Conservation (phyloP, 129 eudicot genomes). For the Tanacetum coccineum region DNA sequence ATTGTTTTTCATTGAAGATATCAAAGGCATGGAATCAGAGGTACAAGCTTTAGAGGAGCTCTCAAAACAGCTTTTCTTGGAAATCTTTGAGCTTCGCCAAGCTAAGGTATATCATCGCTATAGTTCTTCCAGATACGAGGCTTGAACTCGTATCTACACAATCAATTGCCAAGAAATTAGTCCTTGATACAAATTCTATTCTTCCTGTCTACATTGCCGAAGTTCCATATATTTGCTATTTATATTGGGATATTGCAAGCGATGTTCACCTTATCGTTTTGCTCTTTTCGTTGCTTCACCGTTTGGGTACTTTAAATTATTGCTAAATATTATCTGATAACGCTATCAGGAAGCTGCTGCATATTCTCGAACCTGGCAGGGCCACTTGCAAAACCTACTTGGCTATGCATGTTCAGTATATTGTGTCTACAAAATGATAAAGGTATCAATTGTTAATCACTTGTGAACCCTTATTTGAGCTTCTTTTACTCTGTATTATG, state of each 20-base stretch:
- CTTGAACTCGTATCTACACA: background rate
- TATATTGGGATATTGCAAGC: slow-evolving; percentile 9
- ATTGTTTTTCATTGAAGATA: slow-evolving; percentile 52
- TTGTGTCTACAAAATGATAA: slow-evolving; percentile 97
- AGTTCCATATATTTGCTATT: background rate
- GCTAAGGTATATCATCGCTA: slow-evolving; percentile 58
- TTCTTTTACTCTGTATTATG: too few relatives aligned
- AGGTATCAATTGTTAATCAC: slow-evolving; percentile 38
- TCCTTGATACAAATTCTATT: too few relatives aligned
- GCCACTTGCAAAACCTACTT: slow-evolving; percentile 91
- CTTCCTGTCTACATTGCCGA: background rate
- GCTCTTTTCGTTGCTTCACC: background rate
- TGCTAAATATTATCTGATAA: slow-evolving; percentile 16
- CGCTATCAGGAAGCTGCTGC: slow-evolving; percentile 92
- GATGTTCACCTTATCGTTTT: background rate
- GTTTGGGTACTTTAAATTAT: background rate
- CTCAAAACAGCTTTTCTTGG: slow-evolving; percentile 93
- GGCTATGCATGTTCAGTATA: slow-evolving; percentile 94
- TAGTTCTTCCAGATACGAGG: background rate
- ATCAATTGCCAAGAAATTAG: background rate
- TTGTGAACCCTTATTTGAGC: background rate
- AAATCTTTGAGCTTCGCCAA: slow-evolving; percentile 94
- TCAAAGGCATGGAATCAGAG: slow-evolving; percentile 83
- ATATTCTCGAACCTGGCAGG: slow-evolving; percentile 97
- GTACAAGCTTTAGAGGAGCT: slow-evolving; percentile 94